Evolutionary conservation across 2,329 filamentous ascomycete species (phyloP).

Genomic region (Paracorniculantispora psalliotae): DNA sequence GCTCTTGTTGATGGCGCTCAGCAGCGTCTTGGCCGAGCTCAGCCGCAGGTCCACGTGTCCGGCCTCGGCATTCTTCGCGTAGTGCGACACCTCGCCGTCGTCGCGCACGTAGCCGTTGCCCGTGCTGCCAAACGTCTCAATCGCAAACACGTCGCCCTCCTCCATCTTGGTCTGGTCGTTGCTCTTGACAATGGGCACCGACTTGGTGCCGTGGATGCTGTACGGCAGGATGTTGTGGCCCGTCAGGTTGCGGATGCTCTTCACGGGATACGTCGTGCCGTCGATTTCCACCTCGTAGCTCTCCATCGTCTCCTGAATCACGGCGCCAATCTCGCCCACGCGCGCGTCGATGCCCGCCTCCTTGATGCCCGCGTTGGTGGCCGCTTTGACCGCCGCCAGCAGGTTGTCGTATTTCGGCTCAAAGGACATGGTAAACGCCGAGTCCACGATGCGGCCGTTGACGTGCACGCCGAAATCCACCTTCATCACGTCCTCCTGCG

Average conservation of each 20-base stretch:
- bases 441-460: conserved; percentile 75
- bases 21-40: conserved; percentile 75
- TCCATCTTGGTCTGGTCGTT: conserved; percentile 93
- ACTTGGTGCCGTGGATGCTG: conserved; percentile 88
- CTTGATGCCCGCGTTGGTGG: conserved; percentile 75
- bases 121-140: conserved; percentile 93
- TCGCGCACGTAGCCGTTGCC: conserved; percentile 84
- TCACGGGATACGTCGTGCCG: conserved; percentile 73
- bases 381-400: conserved; percentile 66
- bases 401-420: conserved; percentile 71
- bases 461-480: conserved; percentile 80
- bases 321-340: conserved; percentile 76
- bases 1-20: conserved; percentile 92
- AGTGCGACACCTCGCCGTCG: conserved; percentile 87
- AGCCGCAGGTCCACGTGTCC: conserved; percentile 72
- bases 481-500: conserved; percentile 73
- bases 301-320: conserved; percentile 89
- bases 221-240: conserved; percentile 88
- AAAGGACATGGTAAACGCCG: conserved; percentile 74
- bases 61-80: conserved; percentile 69
- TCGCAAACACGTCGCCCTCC: conserved; percentile 90
- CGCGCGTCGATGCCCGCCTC: conserved; percentile 91
- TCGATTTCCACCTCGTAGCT: conserved; percentile 84
- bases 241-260: conserved; percentile 80
- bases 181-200: conserved; percentile 88